phyloP scores from a whole-genome alignment of 2,329 filamentous ascomycete genomes.

The Trichoderma guizhouense region DNA sequence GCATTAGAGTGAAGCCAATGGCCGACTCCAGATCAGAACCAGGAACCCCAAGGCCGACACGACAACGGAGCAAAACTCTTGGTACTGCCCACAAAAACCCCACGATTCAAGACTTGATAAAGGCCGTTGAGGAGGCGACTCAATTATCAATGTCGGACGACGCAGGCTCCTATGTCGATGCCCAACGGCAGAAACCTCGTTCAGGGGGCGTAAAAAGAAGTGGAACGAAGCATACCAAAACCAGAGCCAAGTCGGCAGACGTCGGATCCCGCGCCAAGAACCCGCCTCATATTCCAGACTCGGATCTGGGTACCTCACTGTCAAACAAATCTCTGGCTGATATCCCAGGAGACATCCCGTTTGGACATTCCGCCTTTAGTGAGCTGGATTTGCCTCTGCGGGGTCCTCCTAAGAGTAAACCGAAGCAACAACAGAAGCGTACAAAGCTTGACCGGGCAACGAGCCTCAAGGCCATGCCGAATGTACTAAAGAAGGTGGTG shows the following conservation, averaged over 20 bases:
- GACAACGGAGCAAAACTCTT: constrained; percentile 29
- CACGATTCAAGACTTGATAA: constrained; percentile 28
- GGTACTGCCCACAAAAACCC: constrained; percentile 23
- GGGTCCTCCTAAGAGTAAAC: constrained; percentile 42
- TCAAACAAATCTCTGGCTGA: constrained; percentile 55
- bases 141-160: constrained; percentile 30
- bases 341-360: constrained; percentile 54
- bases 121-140: constrained; percentile 27
- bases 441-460: constrained; percentile 50
- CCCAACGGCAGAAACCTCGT: constrained; percentile 31
- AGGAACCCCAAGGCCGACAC: constrained; percentile 23
- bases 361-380: constrained; percentile 65
- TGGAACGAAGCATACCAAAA: constrained; percentile 18
- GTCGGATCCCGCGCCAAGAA: constrained; percentile 31
- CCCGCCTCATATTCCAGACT: constrained; percentile 27
- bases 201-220: constrained; percentile 28
- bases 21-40: constrained; percentile 27
- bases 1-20: constrained; percentile 30
- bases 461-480: constrained; percentile 60
- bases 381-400: constrained; percentile 56
- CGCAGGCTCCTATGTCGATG: constrained; percentile 35
- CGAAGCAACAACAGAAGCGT: constrained; percentile 40
- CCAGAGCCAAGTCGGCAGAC: constrained; percentile 25
- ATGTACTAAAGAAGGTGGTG: constrained; percentile 62
- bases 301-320: constrained; percentile 36